A percentile compares a stretch with the other conserved stretches of the same genome.
phyloP scores from a whole-genome alignment of 2,329 filamentous ascomycete species.

The Ilyonectria robusta region DNA sequence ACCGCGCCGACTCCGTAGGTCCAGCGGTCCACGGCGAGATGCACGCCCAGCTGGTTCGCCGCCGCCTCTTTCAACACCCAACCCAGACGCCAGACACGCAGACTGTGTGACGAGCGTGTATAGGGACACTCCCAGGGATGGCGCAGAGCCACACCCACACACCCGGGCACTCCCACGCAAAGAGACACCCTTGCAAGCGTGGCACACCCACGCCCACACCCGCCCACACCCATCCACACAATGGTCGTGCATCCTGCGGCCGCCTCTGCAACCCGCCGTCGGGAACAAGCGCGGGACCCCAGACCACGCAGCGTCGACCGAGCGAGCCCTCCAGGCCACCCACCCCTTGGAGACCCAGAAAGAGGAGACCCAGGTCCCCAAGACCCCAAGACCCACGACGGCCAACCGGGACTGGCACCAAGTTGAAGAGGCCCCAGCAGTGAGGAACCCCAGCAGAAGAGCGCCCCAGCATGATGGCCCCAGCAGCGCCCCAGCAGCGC shows the following conservation, averaged over 20 bases:
- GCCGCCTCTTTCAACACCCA: constrained; percentile 7
- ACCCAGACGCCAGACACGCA: background rate
- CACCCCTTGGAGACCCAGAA: background rate
- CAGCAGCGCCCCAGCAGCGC: constrained; percentile 27
- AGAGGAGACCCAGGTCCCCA: background rate
- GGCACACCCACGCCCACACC: constrained; percentile 16
- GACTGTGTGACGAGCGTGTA: background rate
- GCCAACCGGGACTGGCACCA: constrained; percentile 16
- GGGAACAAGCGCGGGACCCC: constrained; percentile 55
- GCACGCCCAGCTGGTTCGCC: background rate
- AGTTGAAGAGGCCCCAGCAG: constrained; percentile 7
- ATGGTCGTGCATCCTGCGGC: constrained; percentile 56
- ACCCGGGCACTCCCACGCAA: constrained; percentile 5
- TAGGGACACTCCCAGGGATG: constrained; percentile 3
- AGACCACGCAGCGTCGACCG: constrained; percentile 43
- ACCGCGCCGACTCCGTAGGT: background rate
- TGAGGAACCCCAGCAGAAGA: constrained; percentile 12
- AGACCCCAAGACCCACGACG: constrained; percentile 6
- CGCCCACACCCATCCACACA: constrained; percentile 40
- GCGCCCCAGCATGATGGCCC: constrained; percentile 8
- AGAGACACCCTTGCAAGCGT: constrained; percentile 11
- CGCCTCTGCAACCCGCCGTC: constrained; percentile 56
- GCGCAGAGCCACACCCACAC: constrained; percentile 12
- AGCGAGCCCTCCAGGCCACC: constrained; percentile 15
- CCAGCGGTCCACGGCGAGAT: background rate